Percentiles rank a stretch among this genome's conserved stretches.
Conservation (phyloP, 2,329 filamentous ascomycete genomes). For the Cordyceps cicadae region DNA sequence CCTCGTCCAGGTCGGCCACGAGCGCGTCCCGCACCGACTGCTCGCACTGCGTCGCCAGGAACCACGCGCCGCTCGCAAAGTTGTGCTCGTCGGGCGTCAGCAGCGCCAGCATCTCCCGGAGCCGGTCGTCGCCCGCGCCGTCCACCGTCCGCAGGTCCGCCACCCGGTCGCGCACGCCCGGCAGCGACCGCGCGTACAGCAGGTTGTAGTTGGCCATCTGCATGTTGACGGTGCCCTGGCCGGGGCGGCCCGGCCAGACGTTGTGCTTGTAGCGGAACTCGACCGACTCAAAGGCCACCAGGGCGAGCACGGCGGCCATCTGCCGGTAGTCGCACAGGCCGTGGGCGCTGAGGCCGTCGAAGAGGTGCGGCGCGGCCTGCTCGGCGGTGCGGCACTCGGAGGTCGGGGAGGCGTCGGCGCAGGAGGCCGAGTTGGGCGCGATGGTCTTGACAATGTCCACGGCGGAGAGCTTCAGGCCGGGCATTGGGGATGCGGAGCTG, state of each 20-base stretch:
- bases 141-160: constrained; percentile 21
- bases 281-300: constrained; percentile 64
- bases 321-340: constrained; percentile 44
- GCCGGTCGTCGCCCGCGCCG: constrained; percentile 22
- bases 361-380: constrained; percentile 51
- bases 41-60: constrained; percentile 36
- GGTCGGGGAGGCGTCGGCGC: constrained; percentile 37
- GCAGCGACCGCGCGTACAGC: constrained; percentile 38
- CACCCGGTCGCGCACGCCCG: constrained; percentile 27
- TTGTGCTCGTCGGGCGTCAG: constrained; percentile 42
- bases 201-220: constrained; percentile 38
- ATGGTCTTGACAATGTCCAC: constrained; percentile 40
- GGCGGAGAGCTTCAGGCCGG: background rate
- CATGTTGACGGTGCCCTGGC: constrained; percentile 62
- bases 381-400: constrained; percentile 59
- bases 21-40: constrained; percentile 26
- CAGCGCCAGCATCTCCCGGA: constrained; percentile 34
- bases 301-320: constrained; percentile 60
- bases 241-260: constrained; percentile 44
- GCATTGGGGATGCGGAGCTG: too few relatives aligned
- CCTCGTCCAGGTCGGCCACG: constrained; percentile 29
- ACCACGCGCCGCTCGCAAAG: constrained; percentile 47
- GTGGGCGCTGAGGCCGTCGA: constrained; percentile 49
- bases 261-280: constrained; percentile 67
- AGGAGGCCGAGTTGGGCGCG: constrained; percentile 48